Base-by-base conservation (phyloP, 163 green algal species). In the Scenedesmus sp. region DNA sequence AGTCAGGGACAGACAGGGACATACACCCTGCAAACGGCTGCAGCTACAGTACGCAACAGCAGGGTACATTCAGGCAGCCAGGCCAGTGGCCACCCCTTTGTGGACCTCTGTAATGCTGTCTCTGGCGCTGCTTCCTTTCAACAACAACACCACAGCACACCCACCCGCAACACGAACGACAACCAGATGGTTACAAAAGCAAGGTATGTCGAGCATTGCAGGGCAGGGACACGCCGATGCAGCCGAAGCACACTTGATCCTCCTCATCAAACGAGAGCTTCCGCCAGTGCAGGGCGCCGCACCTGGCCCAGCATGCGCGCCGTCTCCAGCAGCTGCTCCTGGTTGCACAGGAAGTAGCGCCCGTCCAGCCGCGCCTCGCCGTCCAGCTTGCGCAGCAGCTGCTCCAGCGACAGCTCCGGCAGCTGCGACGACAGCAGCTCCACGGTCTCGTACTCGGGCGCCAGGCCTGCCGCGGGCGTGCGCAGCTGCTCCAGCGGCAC, bases 311-410 rank as follows among this genome's bases (percentile, higher is more conserved):
- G 46, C 76, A 91, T 44, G 13, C 65, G 37, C 46, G 93, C 93
- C 0, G 92, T 92, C 40, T 90, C 51, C 59, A 93, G 42, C 85
- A 94, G 53, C 46, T 80, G 49, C 42, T 91, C 89, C 37, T 98
- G 96, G 46, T 93, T 91, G 93, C 95, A 97, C 85, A 98, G 94
- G 87, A 98, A 98, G 93, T 96, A 98, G 68, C 70, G 92, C 30
- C 93, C 94, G 72, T 97, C 94, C 30, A 98, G 86, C 20, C 93
- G 87, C 2, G 96, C 95, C 81, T 97, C 90, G 26, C 90, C 40
- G 15, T 88, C 92, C 91, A 98, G 96, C 20, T 92, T 92, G 18
- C 79, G 76, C 53, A 97, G 92, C 85, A 97, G 65, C n/a, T 91
- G 37, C 43, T 89, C 91, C 44, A 95, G 81, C 42, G 43, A 51